Percentiles rank a stretch among this genome's conserved stretches.
Conservation (phyloP, 2,329 filamentous ascomycete genomes). For the Cercospora janseana region DNA sequence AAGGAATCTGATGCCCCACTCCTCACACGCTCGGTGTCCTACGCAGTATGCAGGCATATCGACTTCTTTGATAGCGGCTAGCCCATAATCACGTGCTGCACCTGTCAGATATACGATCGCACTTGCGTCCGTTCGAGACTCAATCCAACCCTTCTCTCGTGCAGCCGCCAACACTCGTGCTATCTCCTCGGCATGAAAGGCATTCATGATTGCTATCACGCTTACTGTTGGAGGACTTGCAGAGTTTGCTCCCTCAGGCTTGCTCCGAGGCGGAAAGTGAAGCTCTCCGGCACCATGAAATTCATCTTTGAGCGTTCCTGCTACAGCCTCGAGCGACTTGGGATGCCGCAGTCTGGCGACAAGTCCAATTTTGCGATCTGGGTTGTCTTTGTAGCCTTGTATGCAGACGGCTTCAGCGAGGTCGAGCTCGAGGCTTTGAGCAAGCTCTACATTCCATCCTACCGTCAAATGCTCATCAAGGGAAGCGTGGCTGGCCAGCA, state of each 20-base stretch:
- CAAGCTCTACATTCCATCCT: constrained; percentile 40
- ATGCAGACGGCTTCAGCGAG: constrained; percentile 35
- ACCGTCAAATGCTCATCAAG: constrained; percentile 43
- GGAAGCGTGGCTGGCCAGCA: constrained; percentile 38
- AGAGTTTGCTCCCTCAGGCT: neutral
- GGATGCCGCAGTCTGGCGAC: constrained; percentile 28
- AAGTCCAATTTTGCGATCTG: constrained; percentile 41
- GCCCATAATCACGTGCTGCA: constrained; percentile 39
- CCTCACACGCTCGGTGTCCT: constrained; percentile 41
- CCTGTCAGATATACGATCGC: constrained; percentile 43
- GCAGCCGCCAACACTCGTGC: constrained; percentile 37
- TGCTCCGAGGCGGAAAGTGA: neutral
- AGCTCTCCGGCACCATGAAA: constrained; percentile 30
- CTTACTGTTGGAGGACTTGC: neutral
- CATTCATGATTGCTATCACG: constrained; percentile 42
- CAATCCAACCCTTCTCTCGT: constrained; percentile 22
- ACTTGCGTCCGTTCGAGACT: constrained; percentile 23
- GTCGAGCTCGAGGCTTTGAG: constrained; percentile 36
- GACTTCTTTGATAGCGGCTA: constrained; percentile 36
- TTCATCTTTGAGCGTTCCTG: constrained; percentile 5
- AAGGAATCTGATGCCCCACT: constrained; percentile 43
- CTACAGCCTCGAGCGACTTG: constrained; percentile 27
- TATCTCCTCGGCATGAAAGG: constrained; percentile 41
- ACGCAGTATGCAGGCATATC: constrained; percentile 35
- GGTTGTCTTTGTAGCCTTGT: constrained; percentile 42